A percentile compares a stretch with the other conserved stretches of the same genome.
Evolutionary conservation across 2,329 filamentous ascomycete genomes (phyloP).

Genomic region (Venturiaceae sp.): DNA sequence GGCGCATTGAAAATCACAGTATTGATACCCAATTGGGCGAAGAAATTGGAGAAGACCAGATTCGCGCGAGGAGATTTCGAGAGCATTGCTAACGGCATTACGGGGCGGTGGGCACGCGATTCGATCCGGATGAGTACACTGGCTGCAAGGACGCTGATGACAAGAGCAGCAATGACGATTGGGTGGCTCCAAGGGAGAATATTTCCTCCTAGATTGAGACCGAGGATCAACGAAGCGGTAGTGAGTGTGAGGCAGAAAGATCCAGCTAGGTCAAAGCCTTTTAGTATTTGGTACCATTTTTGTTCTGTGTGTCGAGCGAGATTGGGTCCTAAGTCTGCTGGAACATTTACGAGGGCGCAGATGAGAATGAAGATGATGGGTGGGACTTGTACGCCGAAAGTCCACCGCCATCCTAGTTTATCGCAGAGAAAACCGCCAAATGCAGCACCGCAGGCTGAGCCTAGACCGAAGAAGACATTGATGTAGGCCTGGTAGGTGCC

Average conservation of each 20-base stretch:
- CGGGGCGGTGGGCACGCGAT: constrained; percentile 25
- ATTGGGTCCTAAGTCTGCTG: constrained; percentile 34
- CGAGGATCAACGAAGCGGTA: constrained; percentile 39
- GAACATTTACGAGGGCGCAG: constrained; percentile 32
- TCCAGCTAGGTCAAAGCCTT: constrained; percentile 39
- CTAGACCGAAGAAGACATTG: constrained; percentile 52
- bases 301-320: constrained; percentile 29
- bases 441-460: constrained; percentile 49
- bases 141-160: constrained; percentile 28
- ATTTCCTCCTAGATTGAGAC: constrained; percentile 43
- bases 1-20: constrained; percentile 61
- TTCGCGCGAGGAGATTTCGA: constrained; percentile 36
- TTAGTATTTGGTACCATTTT: constrained; percentile 31
- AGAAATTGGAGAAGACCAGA: constrained; percentile 43
- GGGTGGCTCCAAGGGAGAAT: constrained; percentile 41
- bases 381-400: constrained; percentile 46
- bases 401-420: constrained; percentile 63
- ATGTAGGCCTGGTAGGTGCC: constrained; percentile 65
- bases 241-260: constrained; percentile 35
- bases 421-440: constrained; percentile 63
- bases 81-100: constrained; percentile 40
- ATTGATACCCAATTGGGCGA: constrained; percentile 38
- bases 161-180: constrained; percentile 36
- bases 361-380: constrained; percentile 35
- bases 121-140: constrained; percentile 33